These are phyloP conservation scores for Trifolium dubium DNA, from an alignment of 306 rosid genomes.

Conservation along the genomic window DNA sequence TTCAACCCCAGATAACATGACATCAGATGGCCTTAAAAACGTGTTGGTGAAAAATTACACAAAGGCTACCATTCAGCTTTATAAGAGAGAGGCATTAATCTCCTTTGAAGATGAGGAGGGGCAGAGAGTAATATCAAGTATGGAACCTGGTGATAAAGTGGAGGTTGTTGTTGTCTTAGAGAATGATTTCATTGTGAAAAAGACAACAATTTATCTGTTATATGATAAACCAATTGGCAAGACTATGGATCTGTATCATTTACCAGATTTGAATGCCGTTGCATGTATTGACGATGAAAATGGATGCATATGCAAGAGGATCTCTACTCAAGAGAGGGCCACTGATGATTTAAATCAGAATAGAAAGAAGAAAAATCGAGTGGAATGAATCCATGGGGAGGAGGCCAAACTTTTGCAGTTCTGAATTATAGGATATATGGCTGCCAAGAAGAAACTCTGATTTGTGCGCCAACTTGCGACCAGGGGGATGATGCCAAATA, in stretches of 20 bases:
- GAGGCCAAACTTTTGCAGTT: too few relatives aligned
- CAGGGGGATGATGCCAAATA: slow-evolving; percentile 89
- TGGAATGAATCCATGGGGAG: not conserved
- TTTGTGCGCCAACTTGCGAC: too few relatives aligned
- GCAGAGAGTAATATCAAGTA: not conserved
- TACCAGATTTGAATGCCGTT: not conserved
- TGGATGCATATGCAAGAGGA: not conserved
- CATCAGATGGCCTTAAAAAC: too few relatives aligned
- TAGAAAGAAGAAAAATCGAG: not conserved
- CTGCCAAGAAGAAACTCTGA: too few relatives aligned
- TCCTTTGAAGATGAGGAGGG: slow-evolving; percentile 29
- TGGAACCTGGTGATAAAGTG: not conserved
- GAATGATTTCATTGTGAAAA: not conserved
- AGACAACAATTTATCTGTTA: not conserved
- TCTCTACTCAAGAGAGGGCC: not conserved
- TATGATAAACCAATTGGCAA: not conserved
- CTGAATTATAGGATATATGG: too few relatives aligned
- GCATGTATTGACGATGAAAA: not conserved
- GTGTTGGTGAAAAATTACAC: too few relatives aligned
- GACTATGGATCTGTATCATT: not conserved
- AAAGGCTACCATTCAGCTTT: slow-evolving; percentile 25
- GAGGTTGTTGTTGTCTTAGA: not conserved
- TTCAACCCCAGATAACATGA: too few relatives aligned
- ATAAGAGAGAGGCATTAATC: slow-evolving; percentile 17
- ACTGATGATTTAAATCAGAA: not conserved